Base-by-base conservation (phyloP, 2,329 filamentous ascomycete species). In the Tolypocladium tropicale region DNA sequence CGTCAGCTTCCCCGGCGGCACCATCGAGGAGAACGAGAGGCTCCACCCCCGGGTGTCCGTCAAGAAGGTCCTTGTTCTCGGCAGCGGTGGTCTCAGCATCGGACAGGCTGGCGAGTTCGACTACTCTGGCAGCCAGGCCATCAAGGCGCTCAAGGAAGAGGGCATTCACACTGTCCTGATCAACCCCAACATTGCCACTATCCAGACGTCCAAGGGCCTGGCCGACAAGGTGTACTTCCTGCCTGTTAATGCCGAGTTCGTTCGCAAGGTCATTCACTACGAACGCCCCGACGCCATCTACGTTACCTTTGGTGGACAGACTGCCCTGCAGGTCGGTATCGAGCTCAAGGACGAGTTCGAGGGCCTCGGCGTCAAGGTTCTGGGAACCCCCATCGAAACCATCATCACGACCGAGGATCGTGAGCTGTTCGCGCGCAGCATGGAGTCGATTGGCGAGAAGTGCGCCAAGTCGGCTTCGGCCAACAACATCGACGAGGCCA, bases 161-260 rank as follows among this genome's bases (percentile, higher is more conserved):
- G 93, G 92, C 59, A 96, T 97, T 66, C 97, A 96, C 78, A 96
- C 94, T 3, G 87, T 99, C 61, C 79, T 99, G 60, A 97, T 99
- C 80, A 99, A 99, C 76, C 94, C 94, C 57, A 99, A 99, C 71
- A 97, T 99, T 70, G 94, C 94, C 62, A 99, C 94, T 0, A 97
- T 97, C 60, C 94, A 99, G 72, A 99, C 94, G 5, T 97, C 94
- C 54, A 96, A 96, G 76, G 94, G 94, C 61, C 78, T 99, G 54
- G 94, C 94, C 16, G 94, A 99, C 74, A 97, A 97, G 78, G 94
- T 99, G 53, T 99, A 97, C 76, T 99, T 97, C 80, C 79, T 97
- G 48, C 94, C 94, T 1, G 94, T 99, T 69, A 97, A 92, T 59
- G 89, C 93, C 57, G 93, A 97, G 55, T 97, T 96, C 63, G 94